Evolutionary conservation across 768 basidiomycete genomes (phyloP).

Genomic region (Royoungia palumana): DNA sequence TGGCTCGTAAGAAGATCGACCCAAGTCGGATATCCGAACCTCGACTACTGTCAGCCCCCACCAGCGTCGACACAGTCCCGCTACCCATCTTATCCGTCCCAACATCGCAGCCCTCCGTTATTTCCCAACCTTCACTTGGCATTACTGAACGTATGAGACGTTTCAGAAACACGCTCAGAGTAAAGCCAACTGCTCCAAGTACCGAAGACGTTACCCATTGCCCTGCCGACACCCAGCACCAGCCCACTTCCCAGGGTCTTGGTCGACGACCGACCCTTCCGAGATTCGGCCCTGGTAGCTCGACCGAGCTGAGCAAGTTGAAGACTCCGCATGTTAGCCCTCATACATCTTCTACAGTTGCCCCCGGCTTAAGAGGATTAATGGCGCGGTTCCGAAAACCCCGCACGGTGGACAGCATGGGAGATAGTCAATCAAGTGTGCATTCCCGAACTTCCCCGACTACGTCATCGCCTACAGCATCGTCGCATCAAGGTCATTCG

Average conservation of each 20-base stretch:
- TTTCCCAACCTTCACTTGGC: conserved; percentile 42
- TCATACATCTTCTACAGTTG: conserved; percentile 67
- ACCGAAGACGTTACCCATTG: conserved; percentile 51
- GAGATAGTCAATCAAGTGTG: conserved; percentile 30
- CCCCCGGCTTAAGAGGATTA: conserved; percentile 75
- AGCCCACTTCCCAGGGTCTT: conserved; percentile 35
- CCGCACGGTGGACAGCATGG: conserved; percentile 26
- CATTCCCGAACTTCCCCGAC: conserved; percentile 31
- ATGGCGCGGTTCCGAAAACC: conserved; percentile 70
- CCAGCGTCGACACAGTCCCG: conserved; percentile 65
- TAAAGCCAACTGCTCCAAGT: conserved; percentile 43
- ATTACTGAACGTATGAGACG: conserved; percentile 73
- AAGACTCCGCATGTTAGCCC: conserved; percentile 57
- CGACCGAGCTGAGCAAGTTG: conserved; percentile 51
- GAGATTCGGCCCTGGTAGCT: conserved; percentile 32
- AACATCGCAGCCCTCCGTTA: conserved; percentile 33
- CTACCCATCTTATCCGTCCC: conserved; percentile 43
- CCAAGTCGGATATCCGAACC: conserved; percentile 65
- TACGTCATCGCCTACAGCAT: conserved; percentile 35
- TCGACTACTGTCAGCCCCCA: conserved; percentile 61
- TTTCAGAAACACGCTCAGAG: conserved; percentile 64
- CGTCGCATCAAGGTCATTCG: conserved; percentile 29
- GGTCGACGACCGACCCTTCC: conserved; percentile 46
- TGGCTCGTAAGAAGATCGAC: conserved; percentile 54
- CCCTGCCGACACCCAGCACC: conserved; percentile 43